Evolutionary conservation across 306 rosid species (phyloP), one percentile per base, ranked within the genome.

Genomic region (Begonia fuchsioides): DNA sequence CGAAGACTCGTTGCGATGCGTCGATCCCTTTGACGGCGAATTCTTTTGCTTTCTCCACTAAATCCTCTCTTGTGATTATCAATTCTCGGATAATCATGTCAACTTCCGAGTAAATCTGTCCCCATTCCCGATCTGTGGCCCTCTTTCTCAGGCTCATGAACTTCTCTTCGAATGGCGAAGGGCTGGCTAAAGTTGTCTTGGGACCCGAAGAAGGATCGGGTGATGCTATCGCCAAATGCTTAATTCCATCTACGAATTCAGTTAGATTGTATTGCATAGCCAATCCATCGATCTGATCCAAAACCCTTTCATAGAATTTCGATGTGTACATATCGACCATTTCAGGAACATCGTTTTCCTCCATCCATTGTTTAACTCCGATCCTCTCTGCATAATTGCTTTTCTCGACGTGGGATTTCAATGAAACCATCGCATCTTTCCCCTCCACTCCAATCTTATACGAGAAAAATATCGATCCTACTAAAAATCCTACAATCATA

Each of bases 381-480:
- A 90, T 69, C 59, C 58, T 83, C 81, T 90, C 98, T 1, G 85
- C 81, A 60, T 90, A 90, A 70, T 90, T 90, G 45, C 75, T 77
- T 75, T 78, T 69, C 48, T 90, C 92, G 9, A 90, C 95, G 39
- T 77, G 95, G 5, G 59, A 17, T 48, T 90, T 90, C 75, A 90
- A 57, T 0, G 92, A 79, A 65, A 90, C 78, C 55, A 90, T 83
- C 0, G 98, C 98, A 38, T 90, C 94, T 69, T 85, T 85, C 32
- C 95, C 95, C 71, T 90, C 98, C 26, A 85, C 76, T 0, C 94
- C 98, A 63, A 90, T 79, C 73, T 90, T 85, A 45, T 90, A 90
- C 1, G 98, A 85, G 68, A 90, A 90, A 51, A 90, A 90, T 0
- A 71, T 64, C 45, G 79, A 51, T 2, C 95, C 95, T 63, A 65